These are phyloP conservation scores for Davidsoniella eucalypti DNA, from an alignment of 2,329 filamentous ascomycete genomes.

Conservation along the genomic window DNA sequence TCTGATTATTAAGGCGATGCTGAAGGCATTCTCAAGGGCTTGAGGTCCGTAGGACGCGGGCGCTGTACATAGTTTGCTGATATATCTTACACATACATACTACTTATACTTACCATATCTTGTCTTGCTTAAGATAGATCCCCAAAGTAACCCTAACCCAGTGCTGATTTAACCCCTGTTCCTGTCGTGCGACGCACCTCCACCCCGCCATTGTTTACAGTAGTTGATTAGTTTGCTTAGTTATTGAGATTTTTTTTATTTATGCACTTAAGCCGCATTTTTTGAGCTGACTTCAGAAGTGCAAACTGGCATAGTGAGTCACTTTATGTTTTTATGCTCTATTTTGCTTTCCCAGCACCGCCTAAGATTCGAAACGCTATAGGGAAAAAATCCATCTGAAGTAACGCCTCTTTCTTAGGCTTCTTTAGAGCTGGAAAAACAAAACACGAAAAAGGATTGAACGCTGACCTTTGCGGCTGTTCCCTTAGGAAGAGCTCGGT, in stretches of 20 bases:
- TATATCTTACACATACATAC: neutral
- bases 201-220: neutral
- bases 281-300: too few species aligned
- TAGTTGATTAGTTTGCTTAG: neutral
- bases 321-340: neutral
- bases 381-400: too few species aligned
- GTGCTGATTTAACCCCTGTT: neutral
- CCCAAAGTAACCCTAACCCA: too few species aligned
- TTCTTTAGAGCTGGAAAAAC: neutral
- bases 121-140: too few species aligned
- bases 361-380: too few species aligned
- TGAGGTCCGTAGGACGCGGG: neutral
- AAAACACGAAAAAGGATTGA: neutral
- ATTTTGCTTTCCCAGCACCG: too few species aligned
- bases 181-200: neutral
- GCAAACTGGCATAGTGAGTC: conserved; percentile 1
- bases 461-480: too few species aligned
- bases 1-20: conserved; percentile 6
- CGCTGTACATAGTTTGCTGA: neutral
- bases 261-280: neutral
- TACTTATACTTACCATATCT: too few species aligned
- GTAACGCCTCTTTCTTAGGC: neutral
- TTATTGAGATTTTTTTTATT: neutral
- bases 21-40: conserved; percentile 1
- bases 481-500: too few species aligned